These are phyloP conservation scores for Combretum micranthum DNA, from an alignment of 345 rosid species.

Conservation along the genomic window DNA sequence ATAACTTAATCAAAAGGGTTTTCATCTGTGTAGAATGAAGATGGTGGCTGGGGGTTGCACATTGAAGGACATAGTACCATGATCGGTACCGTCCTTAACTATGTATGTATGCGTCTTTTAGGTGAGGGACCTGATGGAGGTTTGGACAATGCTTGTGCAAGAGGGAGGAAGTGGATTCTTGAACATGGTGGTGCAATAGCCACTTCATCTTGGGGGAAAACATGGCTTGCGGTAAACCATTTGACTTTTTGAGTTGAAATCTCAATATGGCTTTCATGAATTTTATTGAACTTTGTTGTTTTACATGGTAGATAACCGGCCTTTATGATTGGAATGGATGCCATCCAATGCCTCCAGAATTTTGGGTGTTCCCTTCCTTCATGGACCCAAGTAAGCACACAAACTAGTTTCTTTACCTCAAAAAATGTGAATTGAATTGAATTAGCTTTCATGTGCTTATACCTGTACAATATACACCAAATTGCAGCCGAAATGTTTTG, in stretches of 20 bases:
- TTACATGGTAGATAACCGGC: slow-evolving; percentile 25
- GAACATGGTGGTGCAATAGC: slow-evolving; percentile 31
- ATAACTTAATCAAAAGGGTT: background rate
- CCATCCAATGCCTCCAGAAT: slow-evolving; percentile 72
- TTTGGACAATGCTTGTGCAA: slow-evolving; percentile 31
- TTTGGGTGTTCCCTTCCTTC: slow-evolving; percentile 53
- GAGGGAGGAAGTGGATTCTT: slow-evolving; percentile 44
- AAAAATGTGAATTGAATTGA: background rate
- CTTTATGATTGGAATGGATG: slow-evolving; percentile 50
- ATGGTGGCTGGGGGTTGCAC: slow-evolving; percentile 59
- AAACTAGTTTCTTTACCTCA: background rate
- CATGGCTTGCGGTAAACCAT: slow-evolving; percentile 39
- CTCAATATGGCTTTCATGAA: background rate
- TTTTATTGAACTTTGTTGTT: background rate
- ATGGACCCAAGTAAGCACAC: slow-evolving; percentile 40
- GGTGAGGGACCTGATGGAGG: slow-evolving; percentile 45
- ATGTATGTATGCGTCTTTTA: slow-evolving; percentile 41
- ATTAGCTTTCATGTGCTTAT: too few relatives aligned
- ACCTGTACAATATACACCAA: background rate
- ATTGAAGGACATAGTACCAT: slow-evolving; percentile 49
- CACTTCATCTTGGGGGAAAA: slow-evolving; percentile 54
- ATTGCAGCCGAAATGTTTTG: slow-evolving; percentile 57
- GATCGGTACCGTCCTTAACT: slow-evolving; percentile 38
- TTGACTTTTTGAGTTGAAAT: background rate
- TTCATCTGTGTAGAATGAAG: slow-evolving; percentile 27